Evolutionary conservation across 768 basidiomycete genomes (phyloP).

Genomic region (Phanerodontia chrysosporium): DNA sequence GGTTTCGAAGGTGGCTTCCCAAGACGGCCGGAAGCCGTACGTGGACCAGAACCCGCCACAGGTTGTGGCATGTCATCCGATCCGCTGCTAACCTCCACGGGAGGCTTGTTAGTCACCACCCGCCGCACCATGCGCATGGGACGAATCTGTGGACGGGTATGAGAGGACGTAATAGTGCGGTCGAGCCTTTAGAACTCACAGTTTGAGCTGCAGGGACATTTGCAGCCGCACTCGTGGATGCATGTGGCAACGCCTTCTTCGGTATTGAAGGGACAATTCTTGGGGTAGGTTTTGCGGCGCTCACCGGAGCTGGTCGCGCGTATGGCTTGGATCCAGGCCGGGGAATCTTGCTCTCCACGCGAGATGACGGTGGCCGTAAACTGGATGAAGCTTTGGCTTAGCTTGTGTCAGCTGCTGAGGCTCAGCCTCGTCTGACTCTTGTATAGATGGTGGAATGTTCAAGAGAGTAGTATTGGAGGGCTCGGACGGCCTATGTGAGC

Average conservation of each 20-base stretch:
- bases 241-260: conserved; percentile 1
- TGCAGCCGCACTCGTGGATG: not conserved
- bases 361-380: conserved; percentile 25
- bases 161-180: not conserved
- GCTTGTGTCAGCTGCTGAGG: not conserved
- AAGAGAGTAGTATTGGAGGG: conserved; percentile 5
- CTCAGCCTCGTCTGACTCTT: conserved; percentile 16
- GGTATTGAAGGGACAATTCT: not conserved
- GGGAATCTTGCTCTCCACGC: conserved; percentile 30
- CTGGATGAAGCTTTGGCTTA: conserved; percentile 15
- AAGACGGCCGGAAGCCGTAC: conserved; percentile 4
- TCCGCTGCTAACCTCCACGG: conserved; percentile 3
- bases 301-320: conserved; percentile 17
- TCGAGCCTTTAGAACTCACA: not conserved
- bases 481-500: conserved; percentile 3
- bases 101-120: conserved; percentile 5
- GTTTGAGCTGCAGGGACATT: conserved; percentile 1
- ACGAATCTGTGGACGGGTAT: not conserved
- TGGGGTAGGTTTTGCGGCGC: not conserved
- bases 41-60: conserved; percentile 12
- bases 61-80: conserved; percentile 5
- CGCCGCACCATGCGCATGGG: conserved; percentile 13
- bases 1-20: not conserved
- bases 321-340: conserved; percentile 31
- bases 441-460: conserved; percentile 15